phyloP scores from a whole-genome alignment of 1,139 yeast genomes.

The Blastobotrys petasosporus region DNA sequence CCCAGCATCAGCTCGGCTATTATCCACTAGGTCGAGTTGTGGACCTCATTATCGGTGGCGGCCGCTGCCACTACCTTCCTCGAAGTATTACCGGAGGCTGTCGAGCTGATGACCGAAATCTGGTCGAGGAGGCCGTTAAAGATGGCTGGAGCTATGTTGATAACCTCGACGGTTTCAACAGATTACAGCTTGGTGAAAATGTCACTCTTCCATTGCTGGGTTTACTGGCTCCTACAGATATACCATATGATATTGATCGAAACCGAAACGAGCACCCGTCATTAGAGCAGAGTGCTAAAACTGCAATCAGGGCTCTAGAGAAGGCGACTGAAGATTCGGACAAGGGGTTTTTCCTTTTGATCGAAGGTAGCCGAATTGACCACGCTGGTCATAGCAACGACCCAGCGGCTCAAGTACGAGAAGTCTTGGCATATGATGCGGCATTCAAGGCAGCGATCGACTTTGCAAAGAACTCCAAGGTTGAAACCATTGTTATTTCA shows the following conservation, averaged over 20 bases:
- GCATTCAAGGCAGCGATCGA: slow-evolving; percentile 66
- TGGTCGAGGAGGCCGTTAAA: slow-evolving; percentile 52
- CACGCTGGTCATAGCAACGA: slow-evolving; percentile 90
- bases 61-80: slow-evolving; percentile 65
- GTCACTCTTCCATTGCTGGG: slow-evolving; percentile 67
- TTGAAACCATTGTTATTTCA: slow-evolving; percentile 66
- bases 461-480: slow-evolving; percentile 56
- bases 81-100: slow-evolving; percentile 53
- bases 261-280: slow-evolving; percentile 56
- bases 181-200: slow-evolving; percentile 49
- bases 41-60: slow-evolving; percentile 85
- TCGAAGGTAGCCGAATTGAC: slow-evolving; percentile 87
- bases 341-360: slow-evolving; percentile 70
- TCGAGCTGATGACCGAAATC: slow-evolving; percentile 58
- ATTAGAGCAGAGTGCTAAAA: slow-evolving; percentile 62
- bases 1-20: slow-evolving; percentile 76
- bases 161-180: slow-evolving; percentile 51
- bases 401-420: slow-evolving; percentile 80
- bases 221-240: slow-evolving; percentile 61
- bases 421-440: slow-evolving; percentile 68
- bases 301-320: slow-evolving; percentile 60
- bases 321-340: slow-evolving; percentile 63
- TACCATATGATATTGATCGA: slow-evolving; percentile 78
- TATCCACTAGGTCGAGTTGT: slow-evolving; percentile 71
- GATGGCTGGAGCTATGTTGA: slow-evolving; percentile 66